phyloP scores from a whole-genome alignment of 345 rosid genomes.

The Syzygium grande region DNA sequence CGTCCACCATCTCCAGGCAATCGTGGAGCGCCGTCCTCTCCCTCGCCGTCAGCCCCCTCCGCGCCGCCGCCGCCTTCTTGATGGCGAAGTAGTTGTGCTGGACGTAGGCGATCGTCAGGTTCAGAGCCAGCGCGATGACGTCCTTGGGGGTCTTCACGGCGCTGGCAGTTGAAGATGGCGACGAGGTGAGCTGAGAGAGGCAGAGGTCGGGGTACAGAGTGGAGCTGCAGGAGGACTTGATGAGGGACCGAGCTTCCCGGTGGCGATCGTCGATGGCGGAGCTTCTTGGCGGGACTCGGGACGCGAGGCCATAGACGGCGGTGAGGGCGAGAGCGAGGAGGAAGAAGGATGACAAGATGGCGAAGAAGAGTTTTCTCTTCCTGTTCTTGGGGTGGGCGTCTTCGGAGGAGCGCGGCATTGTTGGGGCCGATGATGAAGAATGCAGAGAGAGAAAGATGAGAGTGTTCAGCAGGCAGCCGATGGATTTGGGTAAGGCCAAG shows the following conservation, averaged over 20 bases:
- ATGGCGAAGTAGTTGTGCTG: conserved; percentile 39
- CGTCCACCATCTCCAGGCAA: conserved; percentile 44
- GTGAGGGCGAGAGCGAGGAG: not conserved
- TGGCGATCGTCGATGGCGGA: not conserved
- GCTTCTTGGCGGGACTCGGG: not conserved
- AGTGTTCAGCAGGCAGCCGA: not conserved
- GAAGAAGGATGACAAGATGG: conserved; percentile 14
- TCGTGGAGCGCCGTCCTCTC: conserved; percentile 52
- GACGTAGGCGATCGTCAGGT: conserved; percentile 39
- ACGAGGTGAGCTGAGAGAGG: conserved; percentile 34
- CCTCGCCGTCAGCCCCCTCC: conserved; percentile 20
- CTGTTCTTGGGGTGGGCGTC: not conserved
- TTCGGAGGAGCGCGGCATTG: conserved; percentile 3
- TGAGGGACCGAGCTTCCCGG: conserved; percentile 13
- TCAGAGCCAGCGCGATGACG: conserved; percentile 42
- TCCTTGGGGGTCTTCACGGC: conserved; percentile 37
- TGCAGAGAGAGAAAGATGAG: not conserved
- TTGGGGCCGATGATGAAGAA: not conserved
- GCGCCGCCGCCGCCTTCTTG: conserved; percentile 18
- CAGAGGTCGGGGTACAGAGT: conserved; percentile 53
- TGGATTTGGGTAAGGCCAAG: not conserved
- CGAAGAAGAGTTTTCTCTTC: conserved; percentile 13
- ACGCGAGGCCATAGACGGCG: not conserved
- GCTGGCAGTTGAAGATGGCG: conserved; percentile 3
- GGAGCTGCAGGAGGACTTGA: conserved; percentile 44